Percentiles rank a stretch among this genome's conserved stretches.
Evolutionary conservation across 2,329 filamentous ascomycete species (phyloP).

Genomic region (Epichloe gansuensis): DNA sequence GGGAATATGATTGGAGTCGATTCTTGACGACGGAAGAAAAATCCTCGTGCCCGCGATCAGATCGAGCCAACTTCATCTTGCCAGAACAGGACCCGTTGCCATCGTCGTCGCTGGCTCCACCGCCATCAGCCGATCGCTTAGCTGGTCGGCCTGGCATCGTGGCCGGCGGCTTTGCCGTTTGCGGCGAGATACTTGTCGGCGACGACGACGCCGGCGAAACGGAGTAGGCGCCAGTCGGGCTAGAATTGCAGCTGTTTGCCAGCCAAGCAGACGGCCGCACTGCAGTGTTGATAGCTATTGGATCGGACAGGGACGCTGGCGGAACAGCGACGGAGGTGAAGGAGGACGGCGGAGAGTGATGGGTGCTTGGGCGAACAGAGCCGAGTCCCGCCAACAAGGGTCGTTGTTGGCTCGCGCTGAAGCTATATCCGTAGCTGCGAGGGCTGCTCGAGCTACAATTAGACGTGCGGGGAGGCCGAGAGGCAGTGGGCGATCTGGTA

Average conservation of each 20-base stretch:
- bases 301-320: not conserved
- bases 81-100: slow-evolving; percentile 8
- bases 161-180: slow-evolving; percentile 4
- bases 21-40: slow-evolving; percentile 45
- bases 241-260: slow-evolving; percentile 4
- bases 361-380: not conserved
- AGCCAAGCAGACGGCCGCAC: not conserved
- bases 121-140: slow-evolving; percentile 27
- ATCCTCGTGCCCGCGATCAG: slow-evolving; percentile 35
- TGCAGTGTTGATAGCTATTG: not conserved
- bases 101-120: slow-evolving; percentile 20
- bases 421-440: slow-evolving; percentile 2
- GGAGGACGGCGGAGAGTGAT: not conserved
- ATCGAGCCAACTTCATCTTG: slow-evolving; percentile 36
- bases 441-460: not conserved
- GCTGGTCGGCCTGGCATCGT: slow-evolving; percentile 9
- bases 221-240: slow-evolving; percentile 7
- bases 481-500: not conserved
- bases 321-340: not conserved
- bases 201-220: slow-evolving; percentile 7
- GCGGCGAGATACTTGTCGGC: slow-evolving; percentile 6
- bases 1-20: slow-evolving; percentile 40
- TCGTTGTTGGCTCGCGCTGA: not conserved
- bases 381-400: not conserved
- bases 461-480: not conserved